phyloP scores from a whole-genome alignment of 345 rosid species.

The Rhodamnia argentea region DNA sequence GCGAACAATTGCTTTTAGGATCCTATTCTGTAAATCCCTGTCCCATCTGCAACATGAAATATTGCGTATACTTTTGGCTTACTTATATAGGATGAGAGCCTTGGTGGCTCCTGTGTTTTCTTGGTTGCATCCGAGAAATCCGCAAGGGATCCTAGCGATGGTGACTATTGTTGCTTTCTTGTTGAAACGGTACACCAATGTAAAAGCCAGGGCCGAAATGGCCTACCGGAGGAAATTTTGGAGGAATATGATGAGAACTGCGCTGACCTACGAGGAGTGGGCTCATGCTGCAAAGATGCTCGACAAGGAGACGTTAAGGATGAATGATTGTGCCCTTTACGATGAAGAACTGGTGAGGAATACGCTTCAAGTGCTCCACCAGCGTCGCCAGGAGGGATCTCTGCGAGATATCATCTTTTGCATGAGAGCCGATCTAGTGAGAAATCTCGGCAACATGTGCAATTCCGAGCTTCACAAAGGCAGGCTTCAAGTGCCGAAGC shows the following conservation, averaged over 20 bases:
- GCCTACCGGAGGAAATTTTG: slow-evolving; percentile 94
- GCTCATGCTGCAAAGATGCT: slow-evolving; percentile 98
- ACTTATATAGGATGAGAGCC: slow-evolving; percentile 29
- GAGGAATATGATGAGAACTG: slow-evolving; percentile 94
- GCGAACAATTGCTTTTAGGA: slow-evolving; percentile 74
- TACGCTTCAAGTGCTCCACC: slow-evolving; percentile 77
- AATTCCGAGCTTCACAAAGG: slow-evolving; percentile 97
- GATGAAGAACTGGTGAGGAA: slow-evolving; percentile 85
- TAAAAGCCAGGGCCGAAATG: slow-evolving; percentile 83
- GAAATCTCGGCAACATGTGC: slow-evolving; percentile 98
- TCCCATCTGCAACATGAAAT: slow-evolving; percentile 49
- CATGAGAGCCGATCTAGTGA: slow-evolving; percentile 93
- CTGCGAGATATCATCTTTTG: slow-evolving; percentile 86
- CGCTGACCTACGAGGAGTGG: slow-evolving; percentile 95
- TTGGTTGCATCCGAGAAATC: slow-evolving; percentile 94
- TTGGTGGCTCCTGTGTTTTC: slow-evolving; percentile 37
- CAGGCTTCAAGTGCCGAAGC: slow-evolving; percentile 86
- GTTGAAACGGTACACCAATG: slow-evolving; percentile 76
- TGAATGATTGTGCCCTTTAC: slow-evolving; percentile 70
- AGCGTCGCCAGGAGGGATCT: slow-evolving; percentile 81
- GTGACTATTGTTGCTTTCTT: slow-evolving; percentile 79
- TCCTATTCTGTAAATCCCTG: slow-evolving; percentile 73
- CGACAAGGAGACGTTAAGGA: slow-evolving; percentile 69
- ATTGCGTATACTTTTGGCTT: slow-evolving; percentile 25
- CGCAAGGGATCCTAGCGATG: slow-evolving; percentile 90